These are phyloP conservation scores for Boletus smithii DNA, from an alignment of 1,284 basidiomycete species.

Conservation along the genomic window DNA sequence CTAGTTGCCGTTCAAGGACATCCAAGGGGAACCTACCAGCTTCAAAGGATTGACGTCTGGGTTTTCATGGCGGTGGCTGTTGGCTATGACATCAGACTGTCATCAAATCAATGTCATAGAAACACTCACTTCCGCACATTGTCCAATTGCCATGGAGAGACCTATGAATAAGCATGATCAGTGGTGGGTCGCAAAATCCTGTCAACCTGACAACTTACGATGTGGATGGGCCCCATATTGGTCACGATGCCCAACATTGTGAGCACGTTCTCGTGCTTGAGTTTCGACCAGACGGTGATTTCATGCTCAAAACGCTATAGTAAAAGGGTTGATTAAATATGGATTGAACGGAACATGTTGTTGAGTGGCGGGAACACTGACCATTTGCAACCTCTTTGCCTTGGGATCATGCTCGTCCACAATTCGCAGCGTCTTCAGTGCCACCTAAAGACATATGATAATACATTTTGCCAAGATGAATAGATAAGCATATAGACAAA, in stretches of 20 bases:
- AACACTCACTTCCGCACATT: conserved; percentile 48
- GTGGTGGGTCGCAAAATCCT: background rate
- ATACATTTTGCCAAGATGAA: background rate
- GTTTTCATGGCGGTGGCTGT: conserved; percentile 39
- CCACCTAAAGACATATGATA: conserved; percentile 39
- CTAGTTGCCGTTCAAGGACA: background rate
- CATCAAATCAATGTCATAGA: background rate
- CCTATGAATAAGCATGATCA: conserved; percentile 34
- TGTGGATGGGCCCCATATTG: conserved; percentile 47
- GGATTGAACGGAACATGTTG: background rate
- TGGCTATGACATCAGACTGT: conserved; percentile 1
- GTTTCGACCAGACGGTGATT: conserved; percentile 48
- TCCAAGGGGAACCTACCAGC: conserved; percentile 36
- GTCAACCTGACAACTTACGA: conserved; percentile 32
- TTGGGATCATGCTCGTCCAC: conserved; percentile 41
- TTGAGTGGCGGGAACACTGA: conserved; percentile 8
- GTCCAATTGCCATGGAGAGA: conserved; percentile 57
- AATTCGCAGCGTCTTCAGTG: conserved; percentile 49
- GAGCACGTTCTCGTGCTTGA: conserved; percentile 43
- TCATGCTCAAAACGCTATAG: conserved; percentile 52
- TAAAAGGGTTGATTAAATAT: background rate
- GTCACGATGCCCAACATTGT: conserved; percentile 53
- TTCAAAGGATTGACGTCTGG: conserved; percentile 38
- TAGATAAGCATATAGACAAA: conserved; percentile 8
- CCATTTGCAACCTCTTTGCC: conserved; percentile 36